Base-by-base conservation (phyloP, 768 basidiomycete species). In the Sporobolomyces roseus region DNA sequence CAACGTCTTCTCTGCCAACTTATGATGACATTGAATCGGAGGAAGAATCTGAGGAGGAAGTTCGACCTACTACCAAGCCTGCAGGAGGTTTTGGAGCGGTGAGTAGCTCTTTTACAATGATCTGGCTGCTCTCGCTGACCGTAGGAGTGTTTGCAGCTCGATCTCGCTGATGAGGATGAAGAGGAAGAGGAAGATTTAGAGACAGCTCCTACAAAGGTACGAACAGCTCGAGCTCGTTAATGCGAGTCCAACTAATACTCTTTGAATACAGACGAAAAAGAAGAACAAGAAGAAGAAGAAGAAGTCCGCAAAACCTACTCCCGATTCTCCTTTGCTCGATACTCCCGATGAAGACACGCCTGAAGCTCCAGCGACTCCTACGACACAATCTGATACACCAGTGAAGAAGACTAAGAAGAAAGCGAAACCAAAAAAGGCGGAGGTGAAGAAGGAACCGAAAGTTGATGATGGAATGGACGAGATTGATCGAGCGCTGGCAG, bases 401-500 rank as follows among this genome's bases (percentile, higher is more conserved):
- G 21, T 41, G 17, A 52, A 51, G 61, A 46, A 49, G 61, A 43
- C 17, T 21, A 49, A 48, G 52, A 38, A 48, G 33, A 53, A 50
- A 32, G 35, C 49, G 32, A 60, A 60, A 35, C 30, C 58, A n/a
- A 60, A 60, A 32, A 63, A 51, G 43, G 33, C 63, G 12, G 53
- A 58, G 3, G 21, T 27, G 21, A 32, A 33, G 5, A 19, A 32
- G 51, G 50, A 54, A 27, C 1, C 49, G n/a, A 55, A 64, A 35
- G 59, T 9, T 23, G 73, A 87, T 87, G 78, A 86, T 86, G 75
- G 84, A 83, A 74, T 81, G 62, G 88, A 93, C 74, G 91, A 97
- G 70, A 80, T 98, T 32, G 92, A 96, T 74, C 82, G 85, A 61
- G 92, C 87, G 0, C 81, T 97, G 14, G 88, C 87, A 2, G 91